Evolutionary conservation across 2,329 filamentous ascomycete genomes (phyloP).

Genomic region (Chaetomiaceae sp.): DNA sequence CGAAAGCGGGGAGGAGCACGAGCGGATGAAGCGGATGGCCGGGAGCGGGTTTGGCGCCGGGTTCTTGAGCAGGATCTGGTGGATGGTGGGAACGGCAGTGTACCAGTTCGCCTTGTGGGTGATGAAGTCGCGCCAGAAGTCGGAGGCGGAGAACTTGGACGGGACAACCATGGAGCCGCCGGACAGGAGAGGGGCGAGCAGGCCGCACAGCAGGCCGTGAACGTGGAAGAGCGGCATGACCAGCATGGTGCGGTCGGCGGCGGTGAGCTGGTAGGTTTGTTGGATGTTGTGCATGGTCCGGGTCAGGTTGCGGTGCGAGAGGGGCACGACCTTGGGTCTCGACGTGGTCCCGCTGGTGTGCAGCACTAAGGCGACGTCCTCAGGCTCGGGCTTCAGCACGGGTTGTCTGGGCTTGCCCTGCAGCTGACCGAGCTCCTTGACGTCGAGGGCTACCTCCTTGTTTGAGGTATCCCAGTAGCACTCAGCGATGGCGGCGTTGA

Average conservation of each 20-base stretch:
- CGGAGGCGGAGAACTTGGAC: slow-evolving; percentile 69
- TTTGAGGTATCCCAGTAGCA: slow-evolving; percentile 67
- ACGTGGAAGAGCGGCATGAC: slow-evolving; percentile 92
- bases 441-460: slow-evolving; percentile 64
- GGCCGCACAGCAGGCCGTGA: slow-evolving; percentile 77
- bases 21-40: slow-evolving; percentile 77
- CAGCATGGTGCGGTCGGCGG: slow-evolving; percentile 70
- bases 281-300: slow-evolving; percentile 80
- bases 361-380: slow-evolving; percentile 74
- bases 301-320: slow-evolving; percentile 75
- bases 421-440: slow-evolving; percentile 70
- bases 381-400: slow-evolving; percentile 51
- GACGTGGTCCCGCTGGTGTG: slow-evolving; percentile 84
- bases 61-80: slow-evolving; percentile 77
- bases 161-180: slow-evolving; percentile 77
- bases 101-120: slow-evolving; percentile 80
- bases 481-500: slow-evolving; percentile 78
- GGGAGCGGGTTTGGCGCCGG: slow-evolving; percentile 62
- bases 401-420: slow-evolving; percentile 36
- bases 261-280: slow-evolving; percentile 65
- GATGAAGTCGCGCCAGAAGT: slow-evolving; percentile 77
- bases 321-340: slow-evolving; percentile 75
- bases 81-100: slow-evolving; percentile 87
- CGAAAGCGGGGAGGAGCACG: slow-evolving; percentile 76
- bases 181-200: slow-evolving; percentile 69